phyloP scores from a whole-genome alignment of 2,329 filamentous ascomycete species.

The Scytalidium sp. region DNA sequence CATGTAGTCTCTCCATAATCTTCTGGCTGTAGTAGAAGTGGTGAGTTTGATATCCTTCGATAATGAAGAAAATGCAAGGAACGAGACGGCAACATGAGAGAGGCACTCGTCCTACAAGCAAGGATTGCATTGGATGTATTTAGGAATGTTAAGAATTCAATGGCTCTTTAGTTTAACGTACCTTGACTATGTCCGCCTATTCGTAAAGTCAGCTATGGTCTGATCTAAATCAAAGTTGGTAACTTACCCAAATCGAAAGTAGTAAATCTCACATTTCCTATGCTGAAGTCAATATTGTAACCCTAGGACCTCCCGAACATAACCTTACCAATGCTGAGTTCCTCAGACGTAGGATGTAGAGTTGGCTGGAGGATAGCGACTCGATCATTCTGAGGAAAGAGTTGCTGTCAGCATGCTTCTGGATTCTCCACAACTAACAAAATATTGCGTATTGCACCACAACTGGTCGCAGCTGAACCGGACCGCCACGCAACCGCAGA shows the following conservation, averaged over 20 bases:
- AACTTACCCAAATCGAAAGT: conserved; percentile 77
- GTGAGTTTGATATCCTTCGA: conserved; percentile 10
- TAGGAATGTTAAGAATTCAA: conserved; percentile 1
- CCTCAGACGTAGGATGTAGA: conserved; percentile 66
- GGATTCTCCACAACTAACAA: too few relatives aligned
- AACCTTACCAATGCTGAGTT: not conserved
- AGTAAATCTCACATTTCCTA: conserved; percentile 91
- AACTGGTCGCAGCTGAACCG: too few relatives aligned
- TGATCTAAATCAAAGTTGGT: not conserved
- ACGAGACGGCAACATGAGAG: not conserved
- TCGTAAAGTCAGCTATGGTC: not conserved
- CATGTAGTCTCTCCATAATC: conserved; percentile 97
- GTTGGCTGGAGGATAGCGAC: conserved; percentile 89
- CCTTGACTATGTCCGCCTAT: conserved; percentile 80
- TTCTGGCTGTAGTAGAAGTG: conserved; percentile 58
- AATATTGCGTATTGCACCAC: too few relatives aligned
- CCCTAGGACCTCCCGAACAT: not conserved
- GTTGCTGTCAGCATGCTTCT: conserved; percentile 16
- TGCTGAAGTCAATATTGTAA: conserved; percentile 32
- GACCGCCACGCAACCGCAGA: too few relatives aligned
- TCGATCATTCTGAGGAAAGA: conserved; percentile 73
- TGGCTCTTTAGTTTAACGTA: conserved; percentile 32
- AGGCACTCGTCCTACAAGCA: not conserved
- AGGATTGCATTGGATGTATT: not conserved
- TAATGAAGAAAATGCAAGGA: conserved; percentile 4